These are phyloP conservation scores for Gelatoporia subvermispora DNA, from an alignment of 768 basidiomycete species.

Conservation along the genomic window DNA sequence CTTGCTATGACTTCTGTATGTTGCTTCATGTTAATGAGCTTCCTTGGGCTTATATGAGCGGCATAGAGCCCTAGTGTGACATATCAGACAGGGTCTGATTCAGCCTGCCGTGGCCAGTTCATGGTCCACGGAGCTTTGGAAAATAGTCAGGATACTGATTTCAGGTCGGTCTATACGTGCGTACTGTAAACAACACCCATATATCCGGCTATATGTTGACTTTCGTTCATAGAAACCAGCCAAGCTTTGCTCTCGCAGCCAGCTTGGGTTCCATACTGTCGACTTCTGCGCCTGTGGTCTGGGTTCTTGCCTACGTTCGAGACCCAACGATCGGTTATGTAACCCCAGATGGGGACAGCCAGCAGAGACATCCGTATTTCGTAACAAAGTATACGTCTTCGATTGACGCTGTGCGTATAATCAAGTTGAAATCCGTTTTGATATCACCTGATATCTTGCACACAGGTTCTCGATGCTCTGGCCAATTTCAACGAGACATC, in stretches of 20 bases:
- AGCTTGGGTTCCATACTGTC: constrained; percentile 20
- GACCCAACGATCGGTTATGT: constrained; percentile 22
- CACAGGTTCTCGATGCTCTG: constrained; percentile 18
- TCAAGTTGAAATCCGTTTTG: background rate
- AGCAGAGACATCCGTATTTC: constrained; percentile 18
- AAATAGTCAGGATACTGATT: constrained; percentile 5
- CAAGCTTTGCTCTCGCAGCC: constrained; percentile 21
- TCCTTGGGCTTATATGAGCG: background rate
- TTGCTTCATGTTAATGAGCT: too few species aligned
- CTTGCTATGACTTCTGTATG: constrained; percentile 4
- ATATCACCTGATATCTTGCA: background rate
- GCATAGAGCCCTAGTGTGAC: constrained; percentile 9
- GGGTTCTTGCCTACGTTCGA: constrained; percentile 23
- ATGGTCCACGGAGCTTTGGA: constrained; percentile 8
- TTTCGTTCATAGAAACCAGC: background rate
- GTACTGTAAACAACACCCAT: constrained; percentile 9
- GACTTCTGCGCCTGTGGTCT: constrained; percentile 19
- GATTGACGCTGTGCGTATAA: constrained; percentile 9
- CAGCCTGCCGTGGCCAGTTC: constrained; percentile 14
- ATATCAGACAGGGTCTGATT: constrained; percentile 10
- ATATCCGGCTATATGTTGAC: background rate
- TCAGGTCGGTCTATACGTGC: too few species aligned
- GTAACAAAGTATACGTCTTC: constrained; percentile 1
- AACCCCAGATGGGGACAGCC: constrained; percentile 1
- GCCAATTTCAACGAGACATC: constrained; percentile 15